Evolutionary conservation across 2,329 filamentous ascomycete genomes (phyloP), one percentile per base, ranked within the genome.

Genomic region (Ascochyta clinopodiicola): DNA sequence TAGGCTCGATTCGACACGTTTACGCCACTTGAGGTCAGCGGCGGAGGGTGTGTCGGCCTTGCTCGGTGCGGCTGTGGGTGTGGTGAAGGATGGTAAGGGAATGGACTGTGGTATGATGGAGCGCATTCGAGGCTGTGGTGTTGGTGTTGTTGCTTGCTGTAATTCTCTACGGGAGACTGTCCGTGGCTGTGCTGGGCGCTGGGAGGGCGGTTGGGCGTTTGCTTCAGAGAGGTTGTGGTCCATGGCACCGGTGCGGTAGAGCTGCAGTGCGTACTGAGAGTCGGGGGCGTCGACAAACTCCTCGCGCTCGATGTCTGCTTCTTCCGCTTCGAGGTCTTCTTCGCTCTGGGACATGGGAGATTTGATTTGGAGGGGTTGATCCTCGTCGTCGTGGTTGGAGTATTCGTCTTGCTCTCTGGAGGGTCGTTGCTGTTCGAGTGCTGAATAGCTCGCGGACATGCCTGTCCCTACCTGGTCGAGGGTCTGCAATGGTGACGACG

Each of bases 301-400:
- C 34, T 79, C 78, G 13, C 74, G 54, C 25, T 72, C 68, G 3
- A 70, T 50, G 54, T 60, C 73, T 44, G 57, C 68, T 52, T 73
- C 69, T 24, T 67, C 64, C 22, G 76, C 75, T 32, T 79, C 77
- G 7, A 75, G 69, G 6, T 84, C 85, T 66, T 93, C 72, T 56
- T 80, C 77, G 15, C 70, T 88, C 71, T 96, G 91, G 68, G 90
- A 95, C 80, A 96, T 92, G 0, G 93, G 93, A 61, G 88, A 92
- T 24, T 96, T 80, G 15, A 96, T 83, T 67, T 88, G 71, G 46
- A 80, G 62, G 0, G 72, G 67, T 1, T 47, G 57, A 6, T 67
- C 61, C 31, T 63, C 61, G 31, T 56, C 56, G 27, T 54, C 59
- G 6, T 61, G 56, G 13, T 51, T n/a, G n/a, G 45, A 40, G 35